These are phyloP conservation scores for Ophiostoma tasmaniense DNA, from an alignment of 2,329 filamentous ascomycete genomes.

Conservation along the genomic window DNA sequence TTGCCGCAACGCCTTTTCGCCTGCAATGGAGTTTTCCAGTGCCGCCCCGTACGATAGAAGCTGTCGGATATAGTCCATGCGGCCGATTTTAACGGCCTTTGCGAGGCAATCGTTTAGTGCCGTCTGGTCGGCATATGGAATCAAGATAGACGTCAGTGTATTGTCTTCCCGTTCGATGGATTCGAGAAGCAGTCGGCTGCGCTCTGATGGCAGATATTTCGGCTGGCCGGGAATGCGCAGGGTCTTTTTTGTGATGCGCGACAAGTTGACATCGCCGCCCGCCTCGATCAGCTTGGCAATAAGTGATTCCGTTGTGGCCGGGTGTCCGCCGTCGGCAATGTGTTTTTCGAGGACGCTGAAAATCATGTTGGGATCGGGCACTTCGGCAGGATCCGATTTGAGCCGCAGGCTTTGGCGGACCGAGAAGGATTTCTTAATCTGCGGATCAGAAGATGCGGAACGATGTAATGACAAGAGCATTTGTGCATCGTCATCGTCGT, in stretches of 20 bases:
- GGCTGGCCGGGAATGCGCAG: neutral
- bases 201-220: neutral
- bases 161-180: neutral
- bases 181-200: neutral
- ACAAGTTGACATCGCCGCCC: neutral
- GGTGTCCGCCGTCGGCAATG: neutral
- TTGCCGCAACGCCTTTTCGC: neutral
- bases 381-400: neutral
- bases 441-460: neutral
- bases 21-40: neutral
- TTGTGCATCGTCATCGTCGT: neutral
- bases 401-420: neutral
- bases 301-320: neutral
- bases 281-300: neutral
- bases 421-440: neutral
- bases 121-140: neutral
- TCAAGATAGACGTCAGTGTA: neutral
- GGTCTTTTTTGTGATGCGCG: neutral
- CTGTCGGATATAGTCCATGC: neutral
- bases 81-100: neutral
- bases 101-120: neutral
- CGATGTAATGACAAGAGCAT: neutral
- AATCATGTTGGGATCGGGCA: neutral
- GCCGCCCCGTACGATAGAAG: neutral
- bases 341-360: neutral